phyloP scores from a whole-genome alignment of 345 rosid species.

The Crucihimalaya himalaica region DNA sequence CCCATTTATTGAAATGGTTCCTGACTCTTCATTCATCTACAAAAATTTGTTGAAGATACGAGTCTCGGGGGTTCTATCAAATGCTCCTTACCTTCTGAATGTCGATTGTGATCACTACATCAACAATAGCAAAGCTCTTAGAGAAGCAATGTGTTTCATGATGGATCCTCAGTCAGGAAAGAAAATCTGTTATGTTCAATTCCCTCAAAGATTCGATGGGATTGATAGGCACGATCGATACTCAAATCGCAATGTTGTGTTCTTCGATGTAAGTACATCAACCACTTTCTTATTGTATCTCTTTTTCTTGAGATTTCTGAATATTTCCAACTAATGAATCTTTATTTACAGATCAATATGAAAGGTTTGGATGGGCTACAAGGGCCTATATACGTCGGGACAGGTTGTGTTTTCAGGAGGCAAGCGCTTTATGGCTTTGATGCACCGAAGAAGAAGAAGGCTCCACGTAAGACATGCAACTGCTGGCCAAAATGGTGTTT shows the following conservation, averaged over 20 bases:
- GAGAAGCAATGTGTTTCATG: conserved; percentile 99
- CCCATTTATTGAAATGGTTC: neutral
- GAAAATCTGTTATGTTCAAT: conserved; percentile 96
- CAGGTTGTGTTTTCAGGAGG: conserved; percentile 97
- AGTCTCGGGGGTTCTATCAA: conserved; percentile 94
- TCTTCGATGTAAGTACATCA: conserved; percentile 78
- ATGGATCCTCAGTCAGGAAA: conserved; percentile 96
- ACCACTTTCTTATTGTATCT: conserved; percentile 3
- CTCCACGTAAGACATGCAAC: conserved; percentile 87
- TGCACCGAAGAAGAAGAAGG: conserved; percentile 88
- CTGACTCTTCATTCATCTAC: conserved; percentile 17
- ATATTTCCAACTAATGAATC: neutral
- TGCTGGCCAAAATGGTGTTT: conserved; percentile 99
- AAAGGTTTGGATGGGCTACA: conserved; percentile 96
- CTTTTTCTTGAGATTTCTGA: neutral
- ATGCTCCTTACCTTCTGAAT: conserved; percentile 92
- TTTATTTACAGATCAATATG: conserved; percentile 83
- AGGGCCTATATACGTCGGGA: conserved; percentile 98
- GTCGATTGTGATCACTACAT: conserved; percentile 98
- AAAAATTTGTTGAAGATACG: conserved; percentile 57
- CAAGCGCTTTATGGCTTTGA: conserved; percentile 91
- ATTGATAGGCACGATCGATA: conserved; percentile 97
- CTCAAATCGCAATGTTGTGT: conserved; percentile 94
- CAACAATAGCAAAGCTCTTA: conserved; percentile 91
- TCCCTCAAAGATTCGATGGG: conserved; percentile 99